Evolutionary conservation across 257 asterid genomes (phyloP).

Genomic region (Penstemon eatonii): DNA sequence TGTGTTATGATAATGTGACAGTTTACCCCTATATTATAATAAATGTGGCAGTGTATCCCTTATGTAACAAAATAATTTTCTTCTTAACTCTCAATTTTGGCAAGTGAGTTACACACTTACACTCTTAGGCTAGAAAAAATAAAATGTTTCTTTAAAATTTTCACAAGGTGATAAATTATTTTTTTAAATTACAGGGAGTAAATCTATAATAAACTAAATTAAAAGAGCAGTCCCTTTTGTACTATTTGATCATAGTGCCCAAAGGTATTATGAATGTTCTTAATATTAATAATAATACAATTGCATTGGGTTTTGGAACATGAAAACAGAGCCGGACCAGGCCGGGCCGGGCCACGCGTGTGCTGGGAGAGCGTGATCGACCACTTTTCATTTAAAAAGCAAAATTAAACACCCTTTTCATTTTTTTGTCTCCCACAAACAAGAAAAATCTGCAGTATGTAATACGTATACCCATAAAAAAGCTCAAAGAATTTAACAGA

Average conservation of each 20-base stretch:
- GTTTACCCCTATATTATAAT: too few species aligned
- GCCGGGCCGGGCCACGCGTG: slow-evolving; percentile 50
- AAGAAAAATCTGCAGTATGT: slow-evolving; percentile 21
- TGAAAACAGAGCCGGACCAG: slow-evolving; percentile 28
- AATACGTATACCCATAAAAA: slow-evolving; percentile 2
- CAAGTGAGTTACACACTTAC: too few species aligned
- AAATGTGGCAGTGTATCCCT: too few species aligned
- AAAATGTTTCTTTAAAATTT: too few species aligned
- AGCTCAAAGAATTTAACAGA: not conserved
- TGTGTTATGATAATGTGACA: too few species aligned
- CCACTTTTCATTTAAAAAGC: slow-evolving; percentile 24
- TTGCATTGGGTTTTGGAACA: slow-evolving; percentile 47
- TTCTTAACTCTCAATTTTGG: too few species aligned
- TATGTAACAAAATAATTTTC: too few species aligned
- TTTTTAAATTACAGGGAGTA: too few species aligned
- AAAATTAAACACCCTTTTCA: slow-evolving; percentile 1
- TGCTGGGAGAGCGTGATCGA: slow-evolving; percentile 54
- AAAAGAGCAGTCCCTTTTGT: not conserved
- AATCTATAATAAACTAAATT: too few species aligned
- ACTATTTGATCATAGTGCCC: not conserved
- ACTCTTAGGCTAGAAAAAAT: too few species aligned
- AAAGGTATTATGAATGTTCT: slow-evolving; percentile 17
- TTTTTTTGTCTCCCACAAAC: slow-evolving; percentile 5
- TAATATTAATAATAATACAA: not conserved
- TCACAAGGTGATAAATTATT: too few species aligned